Conservation (phyloP, 148 eudicot species). For the Silene uniflora region DNA sequence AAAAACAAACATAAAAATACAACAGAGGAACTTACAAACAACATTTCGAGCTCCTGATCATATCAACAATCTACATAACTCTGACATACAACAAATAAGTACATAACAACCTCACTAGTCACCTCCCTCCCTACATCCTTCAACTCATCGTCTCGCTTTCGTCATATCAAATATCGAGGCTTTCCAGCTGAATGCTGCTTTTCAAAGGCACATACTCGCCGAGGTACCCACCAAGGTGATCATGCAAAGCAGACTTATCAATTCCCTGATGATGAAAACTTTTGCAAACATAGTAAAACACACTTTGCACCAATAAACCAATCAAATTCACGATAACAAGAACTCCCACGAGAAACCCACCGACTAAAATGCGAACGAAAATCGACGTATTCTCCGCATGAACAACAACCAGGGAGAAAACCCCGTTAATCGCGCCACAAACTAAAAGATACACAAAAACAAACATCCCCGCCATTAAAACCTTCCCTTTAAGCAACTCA, state of each 20-base stretch:
- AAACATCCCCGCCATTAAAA: constrained; percentile 44
- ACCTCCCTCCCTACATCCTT: too few species aligned
- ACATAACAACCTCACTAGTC: background rate
- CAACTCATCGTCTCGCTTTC: too few species aligned
- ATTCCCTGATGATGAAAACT: constrained; percentile 84
- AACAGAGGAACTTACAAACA: constrained; percentile 1
- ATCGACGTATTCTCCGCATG: constrained; percentile 50
- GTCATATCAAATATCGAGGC: constrained; percentile 46
- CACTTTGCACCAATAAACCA: constrained; percentile 86
- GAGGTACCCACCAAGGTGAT: constrained; percentile 94
- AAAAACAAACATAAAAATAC: background rate
- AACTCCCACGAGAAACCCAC: constrained; percentile 88
- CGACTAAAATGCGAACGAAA: constrained; percentile 54
- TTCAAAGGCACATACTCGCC: constrained; percentile 98
- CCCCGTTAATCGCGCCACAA: constrained; percentile 63
- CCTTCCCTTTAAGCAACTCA: constrained; percentile 68
- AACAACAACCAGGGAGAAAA: constrained; percentile 65
- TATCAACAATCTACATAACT: background rate
- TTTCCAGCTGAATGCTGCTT: constrained; percentile 92
- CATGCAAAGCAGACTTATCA: constrained; percentile 74
- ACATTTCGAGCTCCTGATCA: background rate
- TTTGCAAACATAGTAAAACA: constrained; percentile 96
- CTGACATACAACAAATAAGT: background rate
- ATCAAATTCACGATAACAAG: constrained; percentile 83
- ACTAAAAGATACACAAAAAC: constrained; percentile 58